Conservation (phyloP, 306 rosid genomes). For the Pterocarpus santalinus region DNA sequence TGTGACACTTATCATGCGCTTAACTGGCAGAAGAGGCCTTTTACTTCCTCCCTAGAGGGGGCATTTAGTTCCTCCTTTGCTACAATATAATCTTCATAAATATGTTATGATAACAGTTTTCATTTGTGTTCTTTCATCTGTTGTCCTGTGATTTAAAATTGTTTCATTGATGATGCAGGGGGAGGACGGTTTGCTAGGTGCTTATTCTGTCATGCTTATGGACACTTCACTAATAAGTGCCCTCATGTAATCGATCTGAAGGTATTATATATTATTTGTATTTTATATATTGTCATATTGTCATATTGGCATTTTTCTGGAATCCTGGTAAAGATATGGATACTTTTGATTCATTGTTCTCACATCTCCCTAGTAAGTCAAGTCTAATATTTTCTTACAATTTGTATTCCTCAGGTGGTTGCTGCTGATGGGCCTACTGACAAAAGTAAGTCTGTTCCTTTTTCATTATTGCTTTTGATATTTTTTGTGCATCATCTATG, state of each 20-base stretch:
- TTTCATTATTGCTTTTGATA: not conserved
- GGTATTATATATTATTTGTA: conserved; percentile 58
- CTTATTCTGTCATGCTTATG: conserved; percentile 68
- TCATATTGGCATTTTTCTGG: not conserved
- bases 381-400: conserved; percentile 36
- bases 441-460: conserved; percentile 46
- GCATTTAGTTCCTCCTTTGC: not conserved
- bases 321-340: not conserved
- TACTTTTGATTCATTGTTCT: conserved; percentile 31
- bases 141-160: conserved; percentile 28
- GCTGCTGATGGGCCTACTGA: conserved; percentile 39
- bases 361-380: not conserved
- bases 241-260: conserved; percentile 63
- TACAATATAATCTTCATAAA: conserved; percentile 12
- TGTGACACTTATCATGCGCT: conserved; percentile 28
- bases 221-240: conserved; percentile 77
- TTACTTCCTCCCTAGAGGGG: too few species aligned
- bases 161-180: conserved; percentile 60
- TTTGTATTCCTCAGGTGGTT: conserved; percentile 59
- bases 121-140: conserved; percentile 18
- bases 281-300: not conserved
- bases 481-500: not conserved
- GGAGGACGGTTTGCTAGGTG: conserved; percentile 80
- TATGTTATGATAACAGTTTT: conserved; percentile 3
- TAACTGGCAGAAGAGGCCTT: conserved; percentile 14